Base-by-base conservation (phyloP, 2,329 filamentous ascomycete species). In the Fusarium sp. region DNA sequence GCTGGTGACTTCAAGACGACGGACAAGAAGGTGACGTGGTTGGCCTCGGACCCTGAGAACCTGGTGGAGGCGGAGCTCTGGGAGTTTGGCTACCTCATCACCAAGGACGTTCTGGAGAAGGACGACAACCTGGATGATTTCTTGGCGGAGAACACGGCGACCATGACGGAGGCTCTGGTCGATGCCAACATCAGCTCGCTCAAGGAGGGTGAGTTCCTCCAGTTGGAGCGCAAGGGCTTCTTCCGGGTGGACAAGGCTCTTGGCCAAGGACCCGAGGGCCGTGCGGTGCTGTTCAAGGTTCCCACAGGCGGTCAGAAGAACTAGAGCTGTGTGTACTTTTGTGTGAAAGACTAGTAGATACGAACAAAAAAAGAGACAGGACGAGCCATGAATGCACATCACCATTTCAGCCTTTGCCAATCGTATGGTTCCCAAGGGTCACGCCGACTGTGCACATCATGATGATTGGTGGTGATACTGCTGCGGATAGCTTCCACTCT, bases 21-120 rank as follows among this genome's bases (percentile, higher is more conserved):
- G 0, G 92, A 95, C 80, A 98, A 98, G 91, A 98, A 98, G 88
- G 91, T 98, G 41, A 98, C 95, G 1, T 98, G 96, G 96, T 87
- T 98, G 57, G 92, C 94, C 2, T 90, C 89, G 1, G 90, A 94
- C 76, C 90, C 90, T 52, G 93, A 96, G 85, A 90, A 93, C 68
- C 89, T 98, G 1, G 88, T 97, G 16, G 91, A 92, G 9, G 92
- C 97, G 25, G 94, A 98, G 83, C 89, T 98, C 13, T 96, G 95
- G 84, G 95, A 98, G 77, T 98, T 98, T 82, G 96, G 98, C 84
- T 96, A 97, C 85, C 89, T 98, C 58, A 93, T 98, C 81, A 97
- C 93, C 70, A 98, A 98, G 88, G 96, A 98, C 82, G 95, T 97
- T 81, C 88, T 98, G 32, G 94, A 95, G 82, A 93, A 97, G 82